Percentiles rank a stretch among this genome's conserved stretches.
Conservation (phyloP, 2,329 filamentous ascomycete species). For the Aspergillus floridensis region DNA sequence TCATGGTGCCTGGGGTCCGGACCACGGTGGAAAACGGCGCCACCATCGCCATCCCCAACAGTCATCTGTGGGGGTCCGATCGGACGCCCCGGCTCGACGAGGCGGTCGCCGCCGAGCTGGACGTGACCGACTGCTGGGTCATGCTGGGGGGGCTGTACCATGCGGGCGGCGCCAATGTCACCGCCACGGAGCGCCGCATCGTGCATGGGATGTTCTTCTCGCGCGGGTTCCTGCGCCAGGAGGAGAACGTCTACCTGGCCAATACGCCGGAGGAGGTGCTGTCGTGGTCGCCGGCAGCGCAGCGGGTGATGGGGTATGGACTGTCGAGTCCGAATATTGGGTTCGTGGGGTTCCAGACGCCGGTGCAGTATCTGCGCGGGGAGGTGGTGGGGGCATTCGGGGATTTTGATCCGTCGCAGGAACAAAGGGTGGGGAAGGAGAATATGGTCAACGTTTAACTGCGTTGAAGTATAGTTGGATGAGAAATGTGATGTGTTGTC, state of each 20-base stretch:
- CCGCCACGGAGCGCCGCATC: constrained; percentile 5
- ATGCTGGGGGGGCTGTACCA: constrained; percentile 15
- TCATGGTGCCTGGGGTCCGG: constrained; percentile 11
- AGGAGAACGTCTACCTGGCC: constrained; percentile 13
- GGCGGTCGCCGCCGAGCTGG: constrained; percentile 7
- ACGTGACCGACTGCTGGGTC: constrained; percentile 11
- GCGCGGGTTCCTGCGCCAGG: constrained; percentile 12
- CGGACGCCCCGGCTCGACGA: constrained; percentile 4
- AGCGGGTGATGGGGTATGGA: constrained; percentile 12
- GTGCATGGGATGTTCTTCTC: constrained; percentile 15
- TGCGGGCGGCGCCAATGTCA: constrained; percentile 10
- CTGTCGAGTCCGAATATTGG: constrained; percentile 14
- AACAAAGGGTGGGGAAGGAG: background rate
- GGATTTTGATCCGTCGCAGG: constrained; percentile 6
- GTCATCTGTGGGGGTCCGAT: constrained; percentile 12
- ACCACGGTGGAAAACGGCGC: constrained; percentile 14
- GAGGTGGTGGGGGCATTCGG: constrained; percentile 1
- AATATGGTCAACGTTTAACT: too few species aligned
- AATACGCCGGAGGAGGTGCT: constrained; percentile 9
- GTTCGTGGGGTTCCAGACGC: constrained; percentile 5
- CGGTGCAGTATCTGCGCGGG: constrained; percentile 1
- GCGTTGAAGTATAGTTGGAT: too few species aligned
- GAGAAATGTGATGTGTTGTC: too few species aligned
- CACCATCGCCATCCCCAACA: constrained; percentile 10
- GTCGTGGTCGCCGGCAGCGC: constrained; percentile 11